phyloP scores from a whole-genome alignment of 805 yeast species.

The Saturnispora hagleri region DNA sequence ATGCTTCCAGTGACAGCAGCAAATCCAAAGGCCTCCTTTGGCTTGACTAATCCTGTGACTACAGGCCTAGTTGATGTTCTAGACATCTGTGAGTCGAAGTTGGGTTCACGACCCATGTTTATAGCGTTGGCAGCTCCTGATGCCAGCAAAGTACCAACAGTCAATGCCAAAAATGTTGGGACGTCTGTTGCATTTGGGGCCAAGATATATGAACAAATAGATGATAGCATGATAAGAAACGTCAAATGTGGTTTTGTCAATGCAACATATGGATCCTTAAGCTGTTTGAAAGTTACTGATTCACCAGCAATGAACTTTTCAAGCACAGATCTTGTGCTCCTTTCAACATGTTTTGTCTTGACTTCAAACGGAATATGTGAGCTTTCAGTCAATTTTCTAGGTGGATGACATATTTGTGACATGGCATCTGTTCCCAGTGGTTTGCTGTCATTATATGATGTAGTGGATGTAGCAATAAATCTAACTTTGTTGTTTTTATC shows the following conservation, averaged over 20 bases:
- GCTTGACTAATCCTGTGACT: slow-evolving; percentile 69
- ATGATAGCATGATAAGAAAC: slow-evolving; percentile 77
- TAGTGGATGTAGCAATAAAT: background rate
- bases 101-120: slow-evolving; percentile 94
- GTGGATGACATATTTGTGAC: slow-evolving; percentile 34
- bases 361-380: slow-evolving; percentile 48
- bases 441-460: background rate
- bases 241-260: slow-evolving; percentile 89
- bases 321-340: slow-evolving; percentile 15
- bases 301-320: slow-evolving; percentile 21
- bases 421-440: slow-evolving; percentile 6
- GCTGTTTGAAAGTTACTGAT: slow-evolving; percentile 26
- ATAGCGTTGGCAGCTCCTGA: slow-evolving; percentile 96
- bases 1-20: slow-evolving; percentile 65
- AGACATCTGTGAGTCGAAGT: slow-evolving; percentile 76
- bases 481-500: background rate
- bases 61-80: slow-evolving; percentile 87
- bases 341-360: slow-evolving; percentile 28
- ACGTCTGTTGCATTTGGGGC: slow-evolving; percentile 78
- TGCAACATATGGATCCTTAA: slow-evolving; percentile 58
- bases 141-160: slow-evolving; percentile 77
- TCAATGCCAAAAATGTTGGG: slow-evolving; percentile 58
- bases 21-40: slow-evolving; percentile 70
- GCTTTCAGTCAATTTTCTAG: background rate
- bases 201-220: slow-evolving; percentile 88